These are phyloP conservation scores for Trametes meyenii DNA, from an alignment of 768 basidiomycete genomes.

Conservation along the genomic window DNA sequence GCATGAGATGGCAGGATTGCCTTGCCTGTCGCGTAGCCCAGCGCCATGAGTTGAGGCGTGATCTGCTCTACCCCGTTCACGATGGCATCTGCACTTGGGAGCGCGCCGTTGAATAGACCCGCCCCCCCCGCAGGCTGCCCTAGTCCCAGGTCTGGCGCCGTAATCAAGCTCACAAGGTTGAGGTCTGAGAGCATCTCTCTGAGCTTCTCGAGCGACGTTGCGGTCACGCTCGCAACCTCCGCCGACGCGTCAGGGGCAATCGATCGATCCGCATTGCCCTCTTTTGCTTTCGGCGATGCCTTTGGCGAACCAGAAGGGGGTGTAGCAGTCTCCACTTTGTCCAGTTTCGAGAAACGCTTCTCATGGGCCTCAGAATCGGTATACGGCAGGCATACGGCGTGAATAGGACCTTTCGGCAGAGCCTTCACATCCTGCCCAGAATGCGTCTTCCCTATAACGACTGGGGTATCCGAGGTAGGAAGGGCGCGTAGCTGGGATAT, in stretches of 20 bases:
- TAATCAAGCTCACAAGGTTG: slow-evolving; percentile 62
- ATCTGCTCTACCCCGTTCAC: slow-evolving; percentile 68
- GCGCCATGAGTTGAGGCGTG: slow-evolving; percentile 75
- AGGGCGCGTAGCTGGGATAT: slow-evolving; percentile 70
- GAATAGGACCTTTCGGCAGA: slow-evolving; percentile 57
- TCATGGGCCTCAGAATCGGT: slow-evolving; percentile 64
- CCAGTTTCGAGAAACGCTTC: slow-evolving; percentile 58
- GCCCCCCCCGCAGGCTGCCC: slow-evolving; percentile 71
- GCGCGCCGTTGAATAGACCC: slow-evolving; percentile 71
- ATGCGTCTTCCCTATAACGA: slow-evolving; percentile 24
- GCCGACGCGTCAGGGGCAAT: slow-evolving; percentile 6
- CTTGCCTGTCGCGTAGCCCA: slow-evolving; percentile 76
- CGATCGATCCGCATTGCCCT: background rate
- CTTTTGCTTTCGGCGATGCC: slow-evolving; percentile 7
- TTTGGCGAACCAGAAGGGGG: background rate
- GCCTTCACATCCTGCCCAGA: slow-evolving; percentile 36
- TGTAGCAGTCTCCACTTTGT: slow-evolving; percentile 23
- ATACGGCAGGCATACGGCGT: slow-evolving; percentile 72
- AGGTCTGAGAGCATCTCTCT: slow-evolving; percentile 57
- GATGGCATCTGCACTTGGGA: slow-evolving; percentile 76
- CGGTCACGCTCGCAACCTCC: slow-evolving; percentile 43
- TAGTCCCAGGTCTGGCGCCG: slow-evolving; percentile 65
- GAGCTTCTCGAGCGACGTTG: slow-evolving; percentile 54
- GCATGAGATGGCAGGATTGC: slow-evolving; percentile 67
- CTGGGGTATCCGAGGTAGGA: slow-evolving; percentile 47